These are phyloP conservation scores for Xylariaceae sp. DNA, from an alignment of 2,329 filamentous ascomycete species.

Conservation along the genomic window DNA sequence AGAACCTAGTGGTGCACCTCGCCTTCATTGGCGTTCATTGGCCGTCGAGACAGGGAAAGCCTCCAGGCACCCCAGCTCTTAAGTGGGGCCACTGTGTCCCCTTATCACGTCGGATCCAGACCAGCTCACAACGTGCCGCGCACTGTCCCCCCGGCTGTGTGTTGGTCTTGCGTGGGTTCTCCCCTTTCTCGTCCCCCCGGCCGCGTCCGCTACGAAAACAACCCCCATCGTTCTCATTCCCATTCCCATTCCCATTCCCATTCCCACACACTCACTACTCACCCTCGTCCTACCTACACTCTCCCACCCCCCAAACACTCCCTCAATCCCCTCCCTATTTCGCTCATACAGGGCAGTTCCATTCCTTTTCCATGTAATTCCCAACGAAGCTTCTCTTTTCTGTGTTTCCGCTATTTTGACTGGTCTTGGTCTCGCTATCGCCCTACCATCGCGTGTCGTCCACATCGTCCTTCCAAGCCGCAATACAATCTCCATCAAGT, in stretches of 20 bases:
- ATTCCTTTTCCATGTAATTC: constrained; percentile 14
- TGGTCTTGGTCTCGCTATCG: constrained; percentile 5
- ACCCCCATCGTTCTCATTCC: constrained; percentile 15
- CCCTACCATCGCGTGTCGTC: constrained; percentile 1
- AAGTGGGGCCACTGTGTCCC: not conserved
- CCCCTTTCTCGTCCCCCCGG: constrained; percentile 16
- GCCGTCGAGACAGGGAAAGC: not conserved
- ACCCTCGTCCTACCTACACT: constrained; percentile 13
- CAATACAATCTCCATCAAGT: constrained; percentile 3
- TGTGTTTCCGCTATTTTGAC: constrained; percentile 9
- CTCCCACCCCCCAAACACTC: constrained; percentile 12
- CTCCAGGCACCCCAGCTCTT: not conserved
- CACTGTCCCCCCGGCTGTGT: constrained; percentile 5
- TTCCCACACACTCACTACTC: constrained; percentile 13
- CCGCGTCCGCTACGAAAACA: constrained; percentile 13
- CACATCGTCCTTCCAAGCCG: not conserved
- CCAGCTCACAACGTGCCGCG: constrained; percentile 10
- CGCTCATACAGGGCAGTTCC: constrained; percentile 18
- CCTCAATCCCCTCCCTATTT: constrained; percentile 19
- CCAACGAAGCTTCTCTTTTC: constrained; percentile 13
- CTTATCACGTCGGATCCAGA: constrained; percentile 5
- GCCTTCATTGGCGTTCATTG: not conserved
- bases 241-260: constrained; percentile 10
- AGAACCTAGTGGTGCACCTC: not conserved
- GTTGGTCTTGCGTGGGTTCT: not conserved